phyloP scores from a whole-genome alignment of 345 rosid species.

The Anastatica hierochuntica region DNA sequence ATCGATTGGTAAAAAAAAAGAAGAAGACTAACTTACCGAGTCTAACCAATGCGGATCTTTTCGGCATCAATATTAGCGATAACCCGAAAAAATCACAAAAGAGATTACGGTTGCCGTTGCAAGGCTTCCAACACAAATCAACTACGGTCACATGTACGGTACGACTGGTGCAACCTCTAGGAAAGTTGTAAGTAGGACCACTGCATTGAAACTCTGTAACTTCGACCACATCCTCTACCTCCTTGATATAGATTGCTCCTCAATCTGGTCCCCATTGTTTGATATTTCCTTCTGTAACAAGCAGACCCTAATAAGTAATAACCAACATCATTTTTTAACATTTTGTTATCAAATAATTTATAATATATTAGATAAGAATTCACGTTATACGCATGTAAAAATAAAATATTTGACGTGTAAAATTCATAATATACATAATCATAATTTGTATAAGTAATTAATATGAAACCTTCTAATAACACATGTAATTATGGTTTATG shows the following conservation, averaged over 20 bases:
- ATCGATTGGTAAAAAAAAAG: no score
- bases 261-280: constrained; percentile 31
- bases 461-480: no score
- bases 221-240: constrained; percentile 38
- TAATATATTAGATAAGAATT: no score
- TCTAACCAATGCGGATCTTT: constrained; percentile 18
- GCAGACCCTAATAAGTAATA: no score
- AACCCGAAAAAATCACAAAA: constrained; percentile 35
- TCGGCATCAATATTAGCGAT: constrained; percentile 44
- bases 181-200: constrained; percentile 14
- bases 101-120: constrained; percentile 37
- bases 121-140: constrained; percentile 30
- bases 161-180: constrained; percentile 30
- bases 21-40: constrained; percentile 21
- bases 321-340: no score
- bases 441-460: no score
- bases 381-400: no score
- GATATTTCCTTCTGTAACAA: constrained; percentile 22
- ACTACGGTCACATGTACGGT: constrained; percentile 32
- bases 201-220: constrained; percentile 36
- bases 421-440: no score
- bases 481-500: no score
- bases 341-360: no score
- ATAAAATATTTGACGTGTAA: no score
- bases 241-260: constrained; percentile 25